phyloP scores from a whole-genome alignment of 2,329 filamentous ascomycete species.

The Cladosporium sp. region DNA sequence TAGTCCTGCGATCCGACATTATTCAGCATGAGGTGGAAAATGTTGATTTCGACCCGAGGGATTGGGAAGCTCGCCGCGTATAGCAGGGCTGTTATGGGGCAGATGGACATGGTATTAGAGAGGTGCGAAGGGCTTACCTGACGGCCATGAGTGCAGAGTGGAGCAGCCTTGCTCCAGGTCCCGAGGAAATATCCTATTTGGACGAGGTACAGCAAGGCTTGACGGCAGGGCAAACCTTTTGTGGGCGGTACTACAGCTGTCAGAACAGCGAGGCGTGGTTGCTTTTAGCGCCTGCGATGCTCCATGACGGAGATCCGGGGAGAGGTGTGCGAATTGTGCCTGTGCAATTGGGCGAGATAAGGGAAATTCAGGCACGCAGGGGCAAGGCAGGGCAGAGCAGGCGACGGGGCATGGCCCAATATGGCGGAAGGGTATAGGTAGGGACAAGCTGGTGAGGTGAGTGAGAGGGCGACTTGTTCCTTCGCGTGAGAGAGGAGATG shows the following conservation, averaged over 20 bases:
- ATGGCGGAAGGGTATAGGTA: slow-evolving; percentile 13
- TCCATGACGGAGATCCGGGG: slow-evolving; percentile 19
- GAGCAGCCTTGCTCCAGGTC: neutral
- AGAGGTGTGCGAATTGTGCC: neutral
- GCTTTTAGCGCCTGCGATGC: slow-evolving; percentile 12
- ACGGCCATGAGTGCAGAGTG: slow-evolving; percentile 16
- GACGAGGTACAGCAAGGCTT: slow-evolving; percentile 10
- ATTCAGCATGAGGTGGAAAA: slow-evolving; percentile 3
- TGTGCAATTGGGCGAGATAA: slow-evolving; percentile 21
- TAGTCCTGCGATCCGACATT: slow-evolving; percentile 39
- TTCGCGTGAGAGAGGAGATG: neutral
- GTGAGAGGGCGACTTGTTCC: neutral
- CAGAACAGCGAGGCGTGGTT: slow-evolving; percentile 11
- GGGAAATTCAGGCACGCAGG: slow-evolving; percentile 20
- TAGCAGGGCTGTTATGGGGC: slow-evolving; percentile 4
- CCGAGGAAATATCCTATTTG: neutral
- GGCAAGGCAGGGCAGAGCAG: slow-evolving; percentile 10
- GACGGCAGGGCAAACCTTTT: slow-evolving; percentile 12
- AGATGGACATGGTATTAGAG: neutral
- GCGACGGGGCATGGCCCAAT: neutral
- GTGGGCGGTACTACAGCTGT: neutral
- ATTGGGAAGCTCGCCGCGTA: neutral
- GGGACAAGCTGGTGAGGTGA: neutral
- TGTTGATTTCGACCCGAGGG: neutral
- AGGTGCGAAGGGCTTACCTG: slow-evolving; percentile 14